A percentile compares a stretch with the other conserved stretches of the same genome.
phyloP scores from a whole-genome alignment of 768 basidiomycete genomes.

The Lactarius psammicola region DNA sequence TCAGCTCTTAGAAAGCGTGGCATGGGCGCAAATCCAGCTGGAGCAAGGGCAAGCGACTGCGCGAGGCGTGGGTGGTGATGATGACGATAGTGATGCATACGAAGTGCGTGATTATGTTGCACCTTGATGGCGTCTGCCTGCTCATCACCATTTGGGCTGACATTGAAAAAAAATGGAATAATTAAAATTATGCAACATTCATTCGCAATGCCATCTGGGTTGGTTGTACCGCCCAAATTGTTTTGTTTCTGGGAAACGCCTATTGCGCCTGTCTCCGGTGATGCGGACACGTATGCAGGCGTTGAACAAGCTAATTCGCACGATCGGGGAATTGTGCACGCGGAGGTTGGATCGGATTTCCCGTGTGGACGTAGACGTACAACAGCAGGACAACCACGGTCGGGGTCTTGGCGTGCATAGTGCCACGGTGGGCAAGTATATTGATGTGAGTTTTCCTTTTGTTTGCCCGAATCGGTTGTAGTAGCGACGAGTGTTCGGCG shows the following conservation, averaged over 20 bases:
- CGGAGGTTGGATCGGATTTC: slow-evolving; percentile 26
- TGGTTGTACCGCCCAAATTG: slow-evolving; percentile 11
- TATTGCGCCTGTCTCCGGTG: slow-evolving; percentile 19
- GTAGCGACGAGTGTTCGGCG: slow-evolving; percentile 13
- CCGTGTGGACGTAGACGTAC: slow-evolving; percentile 17
- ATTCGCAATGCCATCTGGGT: slow-evolving; percentile 2
- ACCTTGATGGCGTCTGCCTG: slow-evolving; percentile 6
- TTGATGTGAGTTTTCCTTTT: slow-evolving; percentile 28
- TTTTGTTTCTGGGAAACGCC: slow-evolving; percentile 20
- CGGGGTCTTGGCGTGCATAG: slow-evolving; percentile 15
- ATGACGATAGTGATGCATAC: slow-evolving; percentile 11
- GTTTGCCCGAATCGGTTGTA: slow-evolving; percentile 19
- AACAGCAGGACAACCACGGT: slow-evolving; percentile 13
- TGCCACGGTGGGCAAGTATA: slow-evolving; percentile 21
- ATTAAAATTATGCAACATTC: slow-evolving; percentile 17
- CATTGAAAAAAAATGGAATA: slow-evolving; percentile 13
- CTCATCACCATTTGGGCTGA: slow-evolving; percentile 9
- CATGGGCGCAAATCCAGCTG: slow-evolving; percentile 15
- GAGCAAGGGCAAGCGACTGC: slow-evolving; percentile 16
- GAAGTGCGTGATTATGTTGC: slow-evolving; percentile 10
- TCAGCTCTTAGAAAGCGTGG: slow-evolving; percentile 8
- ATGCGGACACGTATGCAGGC: slow-evolving; percentile 20
- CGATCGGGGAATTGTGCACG: slow-evolving; percentile 24
- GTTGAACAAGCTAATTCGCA: slow-evolving; percentile 19
- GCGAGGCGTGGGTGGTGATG: slow-evolving; percentile 6